Base-by-base conservation (phyloP, 139 green algal species). In the Chlamydomonas sphaeroides region DNA sequence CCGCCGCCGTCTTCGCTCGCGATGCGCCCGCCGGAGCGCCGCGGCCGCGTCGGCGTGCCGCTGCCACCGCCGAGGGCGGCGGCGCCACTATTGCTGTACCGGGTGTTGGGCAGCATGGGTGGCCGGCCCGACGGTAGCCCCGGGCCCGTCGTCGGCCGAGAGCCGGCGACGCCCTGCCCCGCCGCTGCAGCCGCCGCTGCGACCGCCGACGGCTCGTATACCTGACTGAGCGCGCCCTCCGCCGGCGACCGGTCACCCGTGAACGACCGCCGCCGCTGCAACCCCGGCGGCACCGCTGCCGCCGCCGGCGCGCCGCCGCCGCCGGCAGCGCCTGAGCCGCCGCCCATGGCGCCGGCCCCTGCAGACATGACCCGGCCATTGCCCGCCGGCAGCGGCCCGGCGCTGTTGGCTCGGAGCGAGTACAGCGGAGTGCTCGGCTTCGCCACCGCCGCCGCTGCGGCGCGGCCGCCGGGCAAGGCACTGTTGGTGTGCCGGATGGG, bases 21-120 rank as follows among this genome's bases (percentile, higher is more conserved):
- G n/a, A n/a, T 53, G 45, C 11, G 14, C 11, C 45, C 45, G 14
- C 10, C 45, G 45, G 11, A 21, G 45, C 45, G 11, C 14, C 11
- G 11, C 45, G 45, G 10, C 45, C 59, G 11, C 5, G n/a, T 30
- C n/a, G 18, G 59, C 8, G 59, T 8, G 39, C 38, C 45, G 45
- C 45, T 18, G 70, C 70, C 39, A 35, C 35, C 25, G 71, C 25
- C 71, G 25, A 20, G 53, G 5, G 25, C 53, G 69, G 32, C 32
- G 32, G 42, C 30, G 26, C 69, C 72, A 57, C 35, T 79, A 53
- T 38, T 53, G 72, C 72, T 80, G 72, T 80, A 80, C 10, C 72
- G 72, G 32, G 26, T 80, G 39, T 80, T 70, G 30, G 74, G 74
- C 41, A 80, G 61, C 41, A 80, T 70, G 38, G 74, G 74, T 39